Evolutionary conservation across 2,329 filamentous ascomycete genomes (phyloP).

Genomic region (Neopestalotiopsis sp.): DNA sequence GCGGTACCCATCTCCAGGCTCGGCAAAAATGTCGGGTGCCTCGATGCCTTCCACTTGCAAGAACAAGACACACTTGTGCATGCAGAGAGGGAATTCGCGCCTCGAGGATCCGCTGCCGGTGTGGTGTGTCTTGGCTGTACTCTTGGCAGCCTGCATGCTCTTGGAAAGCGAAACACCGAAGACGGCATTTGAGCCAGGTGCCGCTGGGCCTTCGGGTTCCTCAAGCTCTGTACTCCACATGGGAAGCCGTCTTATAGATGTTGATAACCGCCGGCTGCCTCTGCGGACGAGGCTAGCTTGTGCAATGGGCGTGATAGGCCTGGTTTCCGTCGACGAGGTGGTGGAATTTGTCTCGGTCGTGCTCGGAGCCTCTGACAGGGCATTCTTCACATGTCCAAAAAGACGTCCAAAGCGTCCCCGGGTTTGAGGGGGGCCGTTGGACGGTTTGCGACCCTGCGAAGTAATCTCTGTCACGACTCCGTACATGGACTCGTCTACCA

Average conservation of each 20-base stretch:
- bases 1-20: constrained; percentile 36
- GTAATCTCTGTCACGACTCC: constrained; percentile 33
- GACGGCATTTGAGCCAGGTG: constrained; percentile 34
- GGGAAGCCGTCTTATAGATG: constrained; percentile 38
- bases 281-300: constrained; percentile 35
- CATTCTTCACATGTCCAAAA: constrained; percentile 31
- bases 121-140: constrained; percentile 45
- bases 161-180: constrained; percentile 46
- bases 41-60: constrained; percentile 40
- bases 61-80: constrained; percentile 45
- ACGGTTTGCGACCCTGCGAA: constrained; percentile 20
- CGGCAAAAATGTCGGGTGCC: constrained; percentile 44
- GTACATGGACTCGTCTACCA: constrained; percentile 25
- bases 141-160: constrained; percentile 45
- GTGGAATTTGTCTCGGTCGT: constrained; percentile 28
- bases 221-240: constrained; percentile 35
- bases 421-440: constrained; percentile 1
- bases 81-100: constrained; percentile 46
- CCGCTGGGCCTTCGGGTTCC: constrained; percentile 27
- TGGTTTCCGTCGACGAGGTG: constrained; percentile 25
- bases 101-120: constrained; percentile 38
- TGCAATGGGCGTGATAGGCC: constrained; percentile 31
- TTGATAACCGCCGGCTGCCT: constrained; percentile 35
- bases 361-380: constrained; percentile 29
- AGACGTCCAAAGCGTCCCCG: constrained; percentile 26